Evolutionary conservation across 2,329 filamentous ascomycete species (phyloP), one percentile per base, ranked within the genome.

Genomic region (Arachnopeziza araneosa): DNA sequence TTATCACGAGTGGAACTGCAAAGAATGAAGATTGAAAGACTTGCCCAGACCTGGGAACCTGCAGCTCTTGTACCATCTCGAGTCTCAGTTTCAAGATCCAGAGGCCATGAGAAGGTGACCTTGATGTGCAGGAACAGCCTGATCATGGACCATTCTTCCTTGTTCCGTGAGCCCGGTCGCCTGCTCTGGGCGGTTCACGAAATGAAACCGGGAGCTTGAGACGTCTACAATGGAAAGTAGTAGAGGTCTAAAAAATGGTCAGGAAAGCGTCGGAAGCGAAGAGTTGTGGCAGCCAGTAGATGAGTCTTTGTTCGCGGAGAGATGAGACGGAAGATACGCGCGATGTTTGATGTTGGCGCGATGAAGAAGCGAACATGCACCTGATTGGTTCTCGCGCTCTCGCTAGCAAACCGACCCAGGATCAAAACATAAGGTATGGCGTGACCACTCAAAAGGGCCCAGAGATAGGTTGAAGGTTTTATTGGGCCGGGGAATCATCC

Each of bases 181-280:
- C 52, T 49, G 50, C 55, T 60, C 50, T 24, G 54, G 60, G 65
- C 63, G 65, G 59, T 50, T 64, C 60, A 64, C 54, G 65, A 67
- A 66, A 67, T 67, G 65, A 67, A 67, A 66, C 65, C 58, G 52
- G 56, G 48, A 55, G 22, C 26, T 26, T 55, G 55, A 58, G 50
- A 55, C 26, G 52, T 44, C 36, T 6, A 44, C 36, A 14, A 44
- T 19, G 36, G 36, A 44, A 19, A 44, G 10, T 44, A 5, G 12
- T 14, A 44, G 17, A 44, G 36, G 36, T 12, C 36, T 44, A 44
- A 24, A 50, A 52, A 36, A 26, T 21, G 26, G 53, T 30, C 26
- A 24, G n/a, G 24, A 12, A 23, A 54, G 50, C 48, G 21, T 55
- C 23, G 44, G 21, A 60, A 32, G 51, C 21, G 24, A 55, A 55